Base-by-base conservation (phyloP, 495 filamentous ascomycete genomes). In the Elasticomyces elasticus region DNA sequence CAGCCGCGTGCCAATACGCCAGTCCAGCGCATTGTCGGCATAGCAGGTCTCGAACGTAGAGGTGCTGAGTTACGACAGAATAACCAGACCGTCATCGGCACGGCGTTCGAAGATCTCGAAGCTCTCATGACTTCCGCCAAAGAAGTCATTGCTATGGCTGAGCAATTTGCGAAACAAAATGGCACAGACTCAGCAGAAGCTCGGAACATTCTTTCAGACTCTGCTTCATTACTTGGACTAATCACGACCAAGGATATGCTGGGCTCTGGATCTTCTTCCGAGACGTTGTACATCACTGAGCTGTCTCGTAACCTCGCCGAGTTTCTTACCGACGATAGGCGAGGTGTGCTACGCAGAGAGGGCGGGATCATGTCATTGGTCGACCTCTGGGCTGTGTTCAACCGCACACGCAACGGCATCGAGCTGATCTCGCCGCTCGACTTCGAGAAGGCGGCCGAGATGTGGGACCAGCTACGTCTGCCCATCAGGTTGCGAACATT, bases 101-200 rank as follows among this genome's bases (percentile, higher is more conserved):
- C 80, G 62, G 89, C 94, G 1, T 97, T 98, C 63, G 92, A 97
- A 63, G 92, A 99, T 66, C 77, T 99, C 13, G 90, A 95, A 64
- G 89, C 94, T 1, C 77, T 99, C 40, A 97, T 95, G 90, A 86
- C 89, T 3, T 95, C 89, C 10, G 92, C 94, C 7, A 96, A 96
- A 65, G 86, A 97, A 61, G 85, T 99, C 43, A 82, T 97, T 22
- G 88, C 89, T 5, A 81, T 98, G 26, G 92, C 92, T 2, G 92
- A 97, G 68, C 83, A 77, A 10, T 89, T 99, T 54, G 81, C 87
- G 9, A 76, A 79, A 13, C 83, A 49, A 9, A 58, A 40, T 38
- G 41, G 51, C 25, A 80, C 81, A 30, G 72, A 71, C 17, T 55
- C 63, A 5, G 69, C 75, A 23, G 84, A 87, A 66, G 79, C 87